A percentile compares a stretch with the other conserved stretches of the same genome.
These are phyloP conservation scores for Thecaphora thlaspeos DNA, from an alignment of 1,284 basidiomycete genomes.

Conservation along the genomic window DNA sequence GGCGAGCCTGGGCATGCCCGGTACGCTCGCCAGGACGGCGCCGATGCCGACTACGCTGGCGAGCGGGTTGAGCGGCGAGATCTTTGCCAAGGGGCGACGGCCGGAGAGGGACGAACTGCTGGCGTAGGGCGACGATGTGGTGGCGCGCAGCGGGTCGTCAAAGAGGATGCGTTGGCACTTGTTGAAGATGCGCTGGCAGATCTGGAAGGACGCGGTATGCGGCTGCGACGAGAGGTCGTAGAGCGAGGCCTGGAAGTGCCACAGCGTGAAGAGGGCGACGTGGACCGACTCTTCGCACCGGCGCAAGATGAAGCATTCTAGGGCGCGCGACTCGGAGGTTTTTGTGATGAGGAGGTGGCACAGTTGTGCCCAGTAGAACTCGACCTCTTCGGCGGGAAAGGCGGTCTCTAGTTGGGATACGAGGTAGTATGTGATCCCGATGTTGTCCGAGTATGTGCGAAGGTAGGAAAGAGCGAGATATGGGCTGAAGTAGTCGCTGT, in stretches of 20 bases:
- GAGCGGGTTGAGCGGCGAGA: slow-evolving; percentile 54
- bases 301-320: slow-evolving; percentile 52
- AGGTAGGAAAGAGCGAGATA: slow-evolving; percentile 55
- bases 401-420: slow-evolving; percentile 45
- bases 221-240: slow-evolving; percentile 57
- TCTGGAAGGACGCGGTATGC: slow-evolving; percentile 76
- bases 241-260: slow-evolving; percentile 56
- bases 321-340: slow-evolving; percentile 47
- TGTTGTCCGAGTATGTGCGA: slow-evolving; percentile 53
- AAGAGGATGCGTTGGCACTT: slow-evolving; percentile 97
- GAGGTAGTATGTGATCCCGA: slow-evolving; percentile 57
- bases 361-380: slow-evolving; percentile 57
- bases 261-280: slow-evolving; percentile 53
- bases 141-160: slow-evolving; percentile 65
- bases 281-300: slow-evolving; percentile 53
- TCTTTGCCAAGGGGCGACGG: slow-evolving; percentile 20
- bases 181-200: slow-evolving; percentile 89
- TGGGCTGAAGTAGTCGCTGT: slow-evolving; percentile 56
- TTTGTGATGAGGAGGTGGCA: slow-evolving; percentile 55
- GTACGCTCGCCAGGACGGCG: slow-evolving; percentile 72
- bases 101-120: slow-evolving; percentile 2
- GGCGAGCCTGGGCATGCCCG: slow-evolving; percentile 75
- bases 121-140: neutral
- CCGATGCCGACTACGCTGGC: slow-evolving; percentile 84
- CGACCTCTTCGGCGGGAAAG: slow-evolving; percentile 46